Evolutionary conservation across 371 early-diverging fungal species (phyloP).

Genomic region (Amoeboradix gromovi): DNA sequence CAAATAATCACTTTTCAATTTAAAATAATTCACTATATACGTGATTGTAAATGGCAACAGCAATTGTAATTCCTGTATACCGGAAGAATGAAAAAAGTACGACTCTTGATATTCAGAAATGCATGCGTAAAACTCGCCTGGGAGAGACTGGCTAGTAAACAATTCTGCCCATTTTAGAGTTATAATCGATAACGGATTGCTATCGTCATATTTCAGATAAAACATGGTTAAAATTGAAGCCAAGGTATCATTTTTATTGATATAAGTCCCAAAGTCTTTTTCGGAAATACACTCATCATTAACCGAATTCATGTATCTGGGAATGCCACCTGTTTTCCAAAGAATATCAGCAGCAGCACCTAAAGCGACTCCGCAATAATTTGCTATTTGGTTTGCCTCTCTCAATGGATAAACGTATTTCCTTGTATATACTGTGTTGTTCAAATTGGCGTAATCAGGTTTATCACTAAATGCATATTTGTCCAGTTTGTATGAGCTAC

Average conservation of each 20-base stretch:
- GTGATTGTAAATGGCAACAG: background rate
- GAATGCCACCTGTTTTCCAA: background rate
- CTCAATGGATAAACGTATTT: background rate
- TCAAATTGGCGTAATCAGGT: background rate
- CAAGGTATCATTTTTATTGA: background rate
- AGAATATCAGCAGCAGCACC: background rate
- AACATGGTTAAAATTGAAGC: background rate
- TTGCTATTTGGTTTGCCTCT: background rate
- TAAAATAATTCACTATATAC: background rate
- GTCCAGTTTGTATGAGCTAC: background rate
- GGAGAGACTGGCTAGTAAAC: background rate
- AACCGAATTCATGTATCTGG: background rate
- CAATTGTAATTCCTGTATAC: background rate
- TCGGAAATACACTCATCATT: background rate
- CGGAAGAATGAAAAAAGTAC: background rate
- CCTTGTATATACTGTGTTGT: background rate
- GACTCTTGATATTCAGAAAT: background rate
- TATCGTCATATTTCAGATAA: background rate
- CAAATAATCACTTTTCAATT: background rate
- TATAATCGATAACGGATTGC: background rate
- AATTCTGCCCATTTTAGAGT: background rate
- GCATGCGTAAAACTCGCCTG: background rate
- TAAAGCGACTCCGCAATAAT: background rate
- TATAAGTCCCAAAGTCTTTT: background rate
- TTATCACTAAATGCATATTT: background rate